Evolutionary conservation across 1,139 yeast genomes (phyloP), one percentile per base, ranked within the genome.

Genomic region (Nakaseomyces bracarensis): DNA sequence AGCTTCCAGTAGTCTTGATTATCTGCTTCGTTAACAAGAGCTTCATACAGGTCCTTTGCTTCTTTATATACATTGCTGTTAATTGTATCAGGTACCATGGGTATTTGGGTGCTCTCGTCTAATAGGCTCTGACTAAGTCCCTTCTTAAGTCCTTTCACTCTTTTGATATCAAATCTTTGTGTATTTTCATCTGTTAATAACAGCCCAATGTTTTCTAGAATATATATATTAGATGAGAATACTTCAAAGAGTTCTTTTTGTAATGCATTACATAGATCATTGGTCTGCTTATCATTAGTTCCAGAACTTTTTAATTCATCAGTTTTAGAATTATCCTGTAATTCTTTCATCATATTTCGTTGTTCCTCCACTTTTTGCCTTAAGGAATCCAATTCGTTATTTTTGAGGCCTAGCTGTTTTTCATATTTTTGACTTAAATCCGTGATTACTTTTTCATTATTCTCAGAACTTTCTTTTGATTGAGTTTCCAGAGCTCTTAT

Each of bases 121-220:
- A 65, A 52, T 2, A 49, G 40, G 28, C 58, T 57, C 14, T 50
- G 52, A 13, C 42, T 46, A 23, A 47, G 30, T 13, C 50, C 53
- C 34, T 73, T 69, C 46, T 79, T 67, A 45, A 82, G 65, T 0
- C 93, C 93, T 54, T 82, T 82, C 0, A 82, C 91, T 48, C 93
- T 68, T 25, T 74, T 73, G 27, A 82, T 75, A 39, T 70, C 71
- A 43, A 57, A 38, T 3, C 43, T 40, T 4, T 48, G 43, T 8
- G 47, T 45, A 22, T 47, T 44, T 16, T 50, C 47, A 43, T 42
- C 39, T 25, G 47, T 68, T 38, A 82, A 65, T 18, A 82, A 61
- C 41, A 89, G 67, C 1, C 97, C 97, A 71, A 87, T 78, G 1
- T 83, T 72, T 54, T 85, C 95, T 42, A 89, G 66, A 2, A 83